A percentile compares a stretch with the other conserved stretches of the same genome.
phyloP scores from a whole-genome alignment of 441 rosid species.

The Euphorbia schlechtendalii region DNA sequence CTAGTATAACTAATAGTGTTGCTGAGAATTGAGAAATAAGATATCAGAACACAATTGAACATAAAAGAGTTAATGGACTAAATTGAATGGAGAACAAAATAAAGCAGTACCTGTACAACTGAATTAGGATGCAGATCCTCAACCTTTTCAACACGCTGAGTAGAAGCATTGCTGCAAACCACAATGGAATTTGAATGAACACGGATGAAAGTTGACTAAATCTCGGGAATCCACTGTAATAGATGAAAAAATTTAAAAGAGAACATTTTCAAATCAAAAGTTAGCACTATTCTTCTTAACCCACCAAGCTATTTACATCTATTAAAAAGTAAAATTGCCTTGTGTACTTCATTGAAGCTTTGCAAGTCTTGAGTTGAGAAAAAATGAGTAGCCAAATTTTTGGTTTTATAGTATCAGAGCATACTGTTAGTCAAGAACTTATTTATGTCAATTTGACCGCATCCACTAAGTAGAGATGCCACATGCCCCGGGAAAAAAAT shows the following conservation, averaged over 20 bases:
- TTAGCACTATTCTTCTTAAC: background rate
- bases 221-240: background rate
- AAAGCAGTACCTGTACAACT: conserved; percentile 54
- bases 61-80: background rate
- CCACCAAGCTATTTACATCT: background rate
- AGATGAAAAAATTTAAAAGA: background rate
- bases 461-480: background rate
- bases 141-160: conserved; percentile 45
- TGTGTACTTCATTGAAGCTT: background rate
- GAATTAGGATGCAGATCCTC: conserved; percentile 65
- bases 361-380: too few species aligned
- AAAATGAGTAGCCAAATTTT: background rate
- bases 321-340: background rate
- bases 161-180: conserved; percentile 35
- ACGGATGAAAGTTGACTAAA: background rate
- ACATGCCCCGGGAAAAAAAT: background rate
- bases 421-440: background rate
- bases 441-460: background rate
- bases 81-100: background rate
- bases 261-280: background rate
- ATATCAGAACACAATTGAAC: background rate
- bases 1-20: background rate
- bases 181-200: conserved; percentile 9
- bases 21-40: background rate
- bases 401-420: background rate